Percentiles rank a stretch among this genome's conserved stretches.
phyloP scores from a whole-genome alignment of 2,329 filamentous ascomycete genomes.

The Aspergillus candidus region DNA sequence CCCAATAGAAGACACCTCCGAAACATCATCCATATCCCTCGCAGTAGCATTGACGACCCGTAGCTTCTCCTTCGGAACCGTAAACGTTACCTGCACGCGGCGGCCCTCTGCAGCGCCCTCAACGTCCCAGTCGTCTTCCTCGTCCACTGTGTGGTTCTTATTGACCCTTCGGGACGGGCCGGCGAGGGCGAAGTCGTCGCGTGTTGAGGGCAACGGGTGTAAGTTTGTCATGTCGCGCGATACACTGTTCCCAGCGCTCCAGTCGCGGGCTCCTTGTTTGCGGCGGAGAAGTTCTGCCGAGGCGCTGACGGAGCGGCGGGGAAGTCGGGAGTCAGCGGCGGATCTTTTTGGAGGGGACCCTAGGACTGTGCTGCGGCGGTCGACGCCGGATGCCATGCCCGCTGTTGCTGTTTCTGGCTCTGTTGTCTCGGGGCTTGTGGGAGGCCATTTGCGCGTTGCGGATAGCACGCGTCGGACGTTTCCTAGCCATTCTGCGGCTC shows the following conservation, averaged over 20 bases:
- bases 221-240: conserved; percentile 16
- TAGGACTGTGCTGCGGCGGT: conserved; percentile 20
- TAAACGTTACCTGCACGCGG: conserved; percentile 83
- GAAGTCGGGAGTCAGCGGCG: conserved; percentile 18
- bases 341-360: conserved; percentile 9
- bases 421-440: conserved; percentile 1
- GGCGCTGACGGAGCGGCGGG: conserved; percentile 44
- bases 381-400: conserved; percentile 23
- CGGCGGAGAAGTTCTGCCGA: conserved; percentile 44
- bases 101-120: conserved; percentile 65
- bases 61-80: conserved; percentile 77
- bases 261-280: conserved; percentile 49
- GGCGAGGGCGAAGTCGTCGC: conserved; percentile 23
- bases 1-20: conserved; percentile 23
- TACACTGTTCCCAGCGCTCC: conserved; percentile 38
- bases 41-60: conserved; percentile 76
- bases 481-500: conserved; percentile 62
- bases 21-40: conserved; percentile 29
- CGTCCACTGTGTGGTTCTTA: conserved; percentile 19
- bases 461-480: conserved; percentile 61
- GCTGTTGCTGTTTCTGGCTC: conserved; percentile 14
- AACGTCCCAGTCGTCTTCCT: conserved; percentile 62
- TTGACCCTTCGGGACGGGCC: conserved; percentile 10
- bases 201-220: conserved; percentile 12
- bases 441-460: conserved; percentile 27